These are phyloP conservation scores for Penicillium brevicompactum DNA, from an alignment of 2,329 filamentous ascomycete species.

Conservation along the genomic window DNA sequence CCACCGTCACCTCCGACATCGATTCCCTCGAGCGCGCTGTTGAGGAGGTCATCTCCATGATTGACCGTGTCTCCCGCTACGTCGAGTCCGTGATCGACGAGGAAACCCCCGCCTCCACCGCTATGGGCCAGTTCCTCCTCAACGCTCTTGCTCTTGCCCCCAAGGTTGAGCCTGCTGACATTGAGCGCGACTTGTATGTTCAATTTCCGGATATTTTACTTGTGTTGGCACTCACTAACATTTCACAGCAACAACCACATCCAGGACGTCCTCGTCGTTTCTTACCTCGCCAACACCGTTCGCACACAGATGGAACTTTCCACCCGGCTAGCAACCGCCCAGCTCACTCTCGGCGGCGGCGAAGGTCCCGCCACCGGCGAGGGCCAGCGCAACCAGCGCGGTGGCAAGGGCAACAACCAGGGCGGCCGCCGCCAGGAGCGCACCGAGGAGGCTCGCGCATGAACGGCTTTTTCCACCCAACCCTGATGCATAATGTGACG, in stretches of 20 bases:
- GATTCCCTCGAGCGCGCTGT: conserved; percentile 84
- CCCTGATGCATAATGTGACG: conserved; percentile 27
- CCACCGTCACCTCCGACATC: conserved; percentile 80
- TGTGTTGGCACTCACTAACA: conserved; percentile 32
- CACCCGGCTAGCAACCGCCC: conserved; percentile 85
- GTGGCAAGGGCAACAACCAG: conserved; percentile 42
- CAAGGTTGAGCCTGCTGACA: conserved; percentile 87
- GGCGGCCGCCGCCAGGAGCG: conserved; percentile 45
- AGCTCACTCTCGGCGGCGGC: conserved; percentile 60
- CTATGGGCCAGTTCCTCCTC: conserved; percentile 91
- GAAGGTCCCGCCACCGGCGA: conserved; percentile 43
- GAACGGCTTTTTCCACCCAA: conserved; percentile 22
- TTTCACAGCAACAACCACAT: conserved; percentile 86
- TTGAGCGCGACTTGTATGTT: conserved; percentile 86
- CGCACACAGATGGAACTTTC: conserved; percentile 98
- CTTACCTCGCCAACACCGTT: conserved; percentile 97
- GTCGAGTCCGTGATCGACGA: conserved; percentile 87
- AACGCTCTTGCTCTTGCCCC: conserved; percentile 90
- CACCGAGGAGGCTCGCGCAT: conserved; percentile 43
- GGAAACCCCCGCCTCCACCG: conserved; percentile 85
- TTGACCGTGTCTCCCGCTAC: conserved; percentile 89
- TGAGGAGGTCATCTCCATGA: conserved; percentile 82
- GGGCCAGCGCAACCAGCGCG: conserved; percentile 32
- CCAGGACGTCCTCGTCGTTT: conserved; percentile 97
- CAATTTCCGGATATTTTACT: not conserved